Percentiles rank a stretch among this genome's conserved stretches.
Evolutionary conservation across 2,329 filamentous ascomycete genomes (phyloP).

Genomic region (Onygena corvina): DNA sequence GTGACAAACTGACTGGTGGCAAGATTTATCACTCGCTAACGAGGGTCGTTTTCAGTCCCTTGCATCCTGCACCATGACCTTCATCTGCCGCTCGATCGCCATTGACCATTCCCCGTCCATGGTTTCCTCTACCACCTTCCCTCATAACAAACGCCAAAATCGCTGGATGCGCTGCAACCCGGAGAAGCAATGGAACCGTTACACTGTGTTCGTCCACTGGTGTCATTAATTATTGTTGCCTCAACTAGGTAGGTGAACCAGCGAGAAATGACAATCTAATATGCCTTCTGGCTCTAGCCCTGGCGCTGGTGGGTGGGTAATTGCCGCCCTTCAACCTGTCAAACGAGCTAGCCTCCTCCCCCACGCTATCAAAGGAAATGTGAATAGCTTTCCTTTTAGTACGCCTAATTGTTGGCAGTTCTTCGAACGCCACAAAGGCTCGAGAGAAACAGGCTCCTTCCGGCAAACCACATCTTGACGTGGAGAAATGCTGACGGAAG

Average conservation of each 20-base stretch:
- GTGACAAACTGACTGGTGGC: neutral
- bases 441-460: neutral
- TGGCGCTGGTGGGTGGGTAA: too few species aligned
- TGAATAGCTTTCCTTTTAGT: neutral
- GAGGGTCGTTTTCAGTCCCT: neutral
- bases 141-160: neutral
- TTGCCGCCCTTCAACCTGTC: too few species aligned
- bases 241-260: too few species aligned
- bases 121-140: neutral
- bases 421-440: neutral
- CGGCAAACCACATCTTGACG: neutral
- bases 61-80: neutral
- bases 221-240: neutral
- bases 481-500: neutral
- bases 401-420: neutral
- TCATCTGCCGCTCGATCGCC: neutral
- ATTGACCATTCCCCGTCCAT: neutral
- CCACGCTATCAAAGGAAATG: neutral
- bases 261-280: too few species aligned
- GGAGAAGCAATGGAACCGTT: conserved; percentile 4
- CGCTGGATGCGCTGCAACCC: neutral
- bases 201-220: neutral
- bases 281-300: too few species aligned
- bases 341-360: neutral
- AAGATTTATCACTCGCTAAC: neutral